These are phyloP conservation scores for Aspergillus campestris DNA, from an alignment of 495 filamentous ascomycete species.

Conservation along the genomic window DNA sequence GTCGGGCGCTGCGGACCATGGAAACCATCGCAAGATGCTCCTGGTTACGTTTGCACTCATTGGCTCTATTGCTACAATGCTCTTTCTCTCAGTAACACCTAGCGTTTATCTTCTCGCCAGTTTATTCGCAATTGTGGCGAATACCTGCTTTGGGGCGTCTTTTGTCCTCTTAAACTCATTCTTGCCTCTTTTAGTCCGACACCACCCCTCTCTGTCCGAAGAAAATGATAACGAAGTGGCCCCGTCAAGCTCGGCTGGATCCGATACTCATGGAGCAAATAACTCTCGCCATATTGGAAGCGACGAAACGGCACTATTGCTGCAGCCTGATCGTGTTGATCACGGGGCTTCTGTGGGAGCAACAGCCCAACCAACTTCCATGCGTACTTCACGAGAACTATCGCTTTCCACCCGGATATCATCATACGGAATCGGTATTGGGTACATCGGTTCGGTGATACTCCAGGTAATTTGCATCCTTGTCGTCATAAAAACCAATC, in stretches of 20 bases:
- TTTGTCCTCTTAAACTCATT: constrained; percentile 84
- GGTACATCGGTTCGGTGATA: constrained; percentile 75
- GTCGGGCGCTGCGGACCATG: constrained; percentile 92
- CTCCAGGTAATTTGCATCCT: constrained; percentile 70
- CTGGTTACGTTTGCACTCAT: constrained; percentile 74
- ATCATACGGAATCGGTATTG: constrained; percentile 81
- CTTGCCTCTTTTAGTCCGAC: constrained; percentile 68
- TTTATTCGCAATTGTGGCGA: constrained; percentile 77
- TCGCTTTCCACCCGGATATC: constrained; percentile 77
- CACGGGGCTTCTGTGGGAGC: constrained; percentile 1
- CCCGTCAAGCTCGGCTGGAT: neutral
- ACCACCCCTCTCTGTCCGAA: constrained; percentile 50
- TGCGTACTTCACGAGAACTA: constrained; percentile 51
- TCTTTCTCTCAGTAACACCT: constrained; percentile 71
- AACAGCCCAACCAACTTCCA: constrained; percentile 7
- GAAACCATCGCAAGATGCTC: constrained; percentile 81
- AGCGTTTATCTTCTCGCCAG: constrained; percentile 71
- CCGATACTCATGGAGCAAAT: neutral
- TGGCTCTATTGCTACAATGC: constrained; percentile 77
- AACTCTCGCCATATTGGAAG: neutral
- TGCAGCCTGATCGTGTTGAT: constrained; percentile 7
- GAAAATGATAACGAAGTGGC: neutral
- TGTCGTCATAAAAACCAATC: constrained; percentile 59
- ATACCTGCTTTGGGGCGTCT: constrained; percentile 81
- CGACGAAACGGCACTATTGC: constrained; percentile 31